Evolutionary conservation across 176 grass and related monocot genomes (phyloP), one percentile per base, ranked within the genome.

Genomic region (Zizania latifolia): DNA sequence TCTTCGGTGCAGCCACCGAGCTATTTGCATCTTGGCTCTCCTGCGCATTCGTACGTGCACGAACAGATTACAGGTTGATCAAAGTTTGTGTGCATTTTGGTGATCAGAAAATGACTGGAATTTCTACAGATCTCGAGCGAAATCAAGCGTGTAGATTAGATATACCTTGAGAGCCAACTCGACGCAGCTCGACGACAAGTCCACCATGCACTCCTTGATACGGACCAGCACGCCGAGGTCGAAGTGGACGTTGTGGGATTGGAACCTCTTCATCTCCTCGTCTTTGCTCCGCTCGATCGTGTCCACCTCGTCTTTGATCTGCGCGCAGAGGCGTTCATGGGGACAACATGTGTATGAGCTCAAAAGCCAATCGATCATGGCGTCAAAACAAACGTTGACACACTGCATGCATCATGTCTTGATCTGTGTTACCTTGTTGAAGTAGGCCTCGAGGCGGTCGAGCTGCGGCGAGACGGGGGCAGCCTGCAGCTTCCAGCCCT

Each of bases 271-370:
- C 30, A 1, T 35, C 82, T 89, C 90, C 28, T 86, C 90, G 14
- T 92, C 86, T 60, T 86, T 86, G 50, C 27, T 89, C 32, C 86
- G 86, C 39, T 92, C 90, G 37, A 89, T 83, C 56, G 86, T 43
- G 78, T 92, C 86, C 65, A 89, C 63, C 75, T 86, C 86, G 54
- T 92, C 82, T 57, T 86, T 92, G 24, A 92, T 83, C 90, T 92
- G 73, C 72, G 58, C 30, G 17, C 21, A n/a, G 14, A 16, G 2
- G 9, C 16, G 46, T 26, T n/a, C 14, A 33, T 19, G 12, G 16
- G 15, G 46, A n/a, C 16, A 45, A 4, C 14, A 45, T 45, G 0
- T 19, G n/a, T n/a, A n/a, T n/a, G 41, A 45, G 41, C 14, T 45
- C 41, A 45, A 1, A 1, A 16, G 16, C 41, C 13, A 45, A 16